These are phyloP conservation scores for Ogataea hybrid DNA, from an alignment of 1,139 yeast genomes.

Conservation along the genomic window DNA sequence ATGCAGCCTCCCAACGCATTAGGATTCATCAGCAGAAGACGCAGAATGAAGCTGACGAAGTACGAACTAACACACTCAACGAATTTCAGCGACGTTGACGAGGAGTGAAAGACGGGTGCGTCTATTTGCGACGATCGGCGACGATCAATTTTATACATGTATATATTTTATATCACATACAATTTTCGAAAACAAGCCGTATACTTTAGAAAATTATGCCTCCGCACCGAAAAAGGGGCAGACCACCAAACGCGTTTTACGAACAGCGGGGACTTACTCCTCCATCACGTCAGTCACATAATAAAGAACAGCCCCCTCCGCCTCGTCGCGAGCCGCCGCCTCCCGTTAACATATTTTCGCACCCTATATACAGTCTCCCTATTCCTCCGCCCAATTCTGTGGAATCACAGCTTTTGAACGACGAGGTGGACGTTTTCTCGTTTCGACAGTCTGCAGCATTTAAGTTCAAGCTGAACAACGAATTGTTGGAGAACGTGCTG, in stretches of 20 bases:
- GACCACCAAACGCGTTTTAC: conserved; percentile 8
- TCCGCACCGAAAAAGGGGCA: conserved; percentile 10
- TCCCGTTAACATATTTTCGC: conserved; percentile 18
- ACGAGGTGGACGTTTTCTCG: conserved; percentile 62
- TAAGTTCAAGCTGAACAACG: conserved; percentile 52
- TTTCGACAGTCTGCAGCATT: conserved; percentile 52
- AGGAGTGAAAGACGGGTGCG: neutral
- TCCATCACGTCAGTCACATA: conserved; percentile 6
- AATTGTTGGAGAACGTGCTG: conserved; percentile 53
- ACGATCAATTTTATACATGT: neutral
- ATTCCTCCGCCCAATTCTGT: conserved; percentile 24
- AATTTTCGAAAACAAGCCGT: neutral
- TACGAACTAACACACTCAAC: conserved; percentile 35
- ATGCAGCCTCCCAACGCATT: conserved; percentile 34
- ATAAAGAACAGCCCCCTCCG: neutral
- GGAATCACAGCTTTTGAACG: conserved; percentile 40
- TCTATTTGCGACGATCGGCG: conserved; percentile 6
- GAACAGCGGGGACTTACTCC: conserved; percentile 5
- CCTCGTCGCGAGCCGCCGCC: conserved; percentile 14
- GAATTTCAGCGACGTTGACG: conserved; percentile 27
- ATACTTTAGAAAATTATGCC: neutral
- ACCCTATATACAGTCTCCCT: conserved; percentile 26
- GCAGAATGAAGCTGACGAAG: conserved; percentile 39
- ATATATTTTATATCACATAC: neutral
- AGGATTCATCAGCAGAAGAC: conserved; percentile 49